Evolutionary conservation across 2,329 filamentous ascomycete species (phyloP), one percentile per base, ranked within the genome.

Genomic region (Diaporthe sp.): DNA sequence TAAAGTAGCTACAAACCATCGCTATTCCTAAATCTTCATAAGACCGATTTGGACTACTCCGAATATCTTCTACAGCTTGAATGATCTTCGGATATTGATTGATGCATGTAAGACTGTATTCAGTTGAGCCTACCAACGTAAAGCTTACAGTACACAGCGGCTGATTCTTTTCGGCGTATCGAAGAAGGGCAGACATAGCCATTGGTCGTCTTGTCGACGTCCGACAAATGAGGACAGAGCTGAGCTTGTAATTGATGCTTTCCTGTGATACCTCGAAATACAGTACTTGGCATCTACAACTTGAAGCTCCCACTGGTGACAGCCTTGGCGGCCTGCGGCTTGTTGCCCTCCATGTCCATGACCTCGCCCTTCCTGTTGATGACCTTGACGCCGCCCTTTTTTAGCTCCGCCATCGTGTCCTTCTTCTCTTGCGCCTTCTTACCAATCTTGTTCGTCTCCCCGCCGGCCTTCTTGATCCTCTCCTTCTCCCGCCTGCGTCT

Each of bases 281-380:
- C 4, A 31, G 31, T 53, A 42, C n/a, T n/a, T 39, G 22, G 3
- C 46, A 39, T 31, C 78, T 87, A 94, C 79, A 94, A 82, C 87
- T 94, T 94, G 81, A 90, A 92, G 76, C 86, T 88, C 75, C 90
- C 88, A 76, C 91, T 90, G 68, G 88, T 88, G 57, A 85, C 82
- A n/a, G 85, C 82, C 82, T 86, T 88, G 49, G 84, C 84, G 60
- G 85, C 87, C 83, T 88, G 88, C 58, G 93, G 89, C 86, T 94
- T 93, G 81, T 94, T 95, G 42, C 96, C 96, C 79, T 97, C 92
- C 46, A 98, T 90, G 85, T 97, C 94, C 25, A 93, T 93, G 73
- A 98, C 86, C 84, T 96, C 93, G 71, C 96, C 96, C 87, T 95
- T 96, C 85, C 94, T 94, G 77, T 95, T 96, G 85, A 98, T 97